Evolutionary conservation across 2,329 filamentous ascomycete genomes (phyloP).

Genomic region (Mariannaea sp.): DNA sequence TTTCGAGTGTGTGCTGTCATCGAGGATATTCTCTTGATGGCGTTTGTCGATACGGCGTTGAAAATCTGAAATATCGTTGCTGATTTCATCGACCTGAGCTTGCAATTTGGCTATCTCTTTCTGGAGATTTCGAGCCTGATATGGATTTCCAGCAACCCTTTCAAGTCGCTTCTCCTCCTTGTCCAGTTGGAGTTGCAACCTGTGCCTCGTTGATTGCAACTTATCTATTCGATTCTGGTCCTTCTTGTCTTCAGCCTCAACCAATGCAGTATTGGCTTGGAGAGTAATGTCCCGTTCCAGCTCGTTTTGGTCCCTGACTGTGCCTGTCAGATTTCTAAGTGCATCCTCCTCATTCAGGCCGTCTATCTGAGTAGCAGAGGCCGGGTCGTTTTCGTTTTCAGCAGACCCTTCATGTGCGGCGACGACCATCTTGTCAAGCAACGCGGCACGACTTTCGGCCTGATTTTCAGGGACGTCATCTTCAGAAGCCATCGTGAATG

Average conservation of each 20-base stretch:
- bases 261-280: constrained; percentile 63
- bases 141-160: constrained; percentile 50
- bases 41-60: constrained; percentile 79
- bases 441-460: constrained; percentile 32
- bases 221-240: constrained; percentile 67
- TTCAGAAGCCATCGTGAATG: constrained; percentile 35
- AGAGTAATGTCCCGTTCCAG: constrained; percentile 82
- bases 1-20: constrained; percentile 50
- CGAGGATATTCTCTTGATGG: constrained; percentile 57
- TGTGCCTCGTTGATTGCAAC: constrained; percentile 57
- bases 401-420: constrained; percentile 38
- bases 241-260: constrained; percentile 66
- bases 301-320: constrained; percentile 85
- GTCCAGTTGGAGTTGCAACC: constrained; percentile 68
- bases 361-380: constrained; percentile 22
- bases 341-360: constrained; percentile 62
- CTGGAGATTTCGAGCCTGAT: constrained; percentile 61
- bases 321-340: constrained; percentile 66
- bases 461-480: constrained; percentile 27
- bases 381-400: constrained; percentile 14
- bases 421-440: constrained; percentile 40
- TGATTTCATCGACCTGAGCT: constrained; percentile 65
- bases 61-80: constrained; percentile 79
- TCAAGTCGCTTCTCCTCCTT: constrained; percentile 55
- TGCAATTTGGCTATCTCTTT: constrained; percentile 70